phyloP scores from a whole-genome alignment of 2,329 filamentous ascomycete genomes.

The Nannizzia gypsea region DNA sequence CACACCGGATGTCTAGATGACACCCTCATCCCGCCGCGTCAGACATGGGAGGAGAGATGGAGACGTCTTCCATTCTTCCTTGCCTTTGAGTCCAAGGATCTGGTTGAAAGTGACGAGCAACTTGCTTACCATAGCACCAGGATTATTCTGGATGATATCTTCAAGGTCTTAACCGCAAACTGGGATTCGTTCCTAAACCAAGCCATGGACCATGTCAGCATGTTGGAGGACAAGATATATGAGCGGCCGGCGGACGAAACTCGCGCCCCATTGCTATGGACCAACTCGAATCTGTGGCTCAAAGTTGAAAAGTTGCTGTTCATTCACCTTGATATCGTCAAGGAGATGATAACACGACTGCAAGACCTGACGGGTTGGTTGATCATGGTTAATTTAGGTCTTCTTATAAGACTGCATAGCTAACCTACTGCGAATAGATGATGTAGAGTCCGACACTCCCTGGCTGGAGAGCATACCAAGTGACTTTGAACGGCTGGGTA shows the following conservation, averaged over 20 bases:
- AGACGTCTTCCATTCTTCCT: slow-evolving; percentile 41
- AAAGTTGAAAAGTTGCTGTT: slow-evolving; percentile 42
- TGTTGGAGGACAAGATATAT: slow-evolving; percentile 42
- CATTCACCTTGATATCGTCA: slow-evolving; percentile 38
- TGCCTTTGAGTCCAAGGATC: slow-evolving; percentile 29
- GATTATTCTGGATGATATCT: slow-evolving; percentile 39
- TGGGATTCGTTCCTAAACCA: slow-evolving; percentile 38
- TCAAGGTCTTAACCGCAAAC: slow-evolving; percentile 34
- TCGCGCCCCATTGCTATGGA: slow-evolving; percentile 42
- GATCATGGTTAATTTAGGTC: slow-evolving; percentile 1
- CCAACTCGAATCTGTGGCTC: slow-evolving; percentile 41
- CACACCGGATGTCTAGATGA: slow-evolving; percentile 38
- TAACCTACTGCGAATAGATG: slow-evolving; percentile 12
- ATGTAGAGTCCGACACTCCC: slow-evolving; percentile 21
- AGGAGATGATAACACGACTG: slow-evolving; percentile 35
- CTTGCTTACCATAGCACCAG: slow-evolving; percentile 40
- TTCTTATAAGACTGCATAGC: slow-evolving; percentile 11
- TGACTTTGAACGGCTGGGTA: slow-evolving; percentile 37
- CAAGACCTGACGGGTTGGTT: slow-evolving; percentile 28
- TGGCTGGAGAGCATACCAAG: slow-evolving; percentile 33
- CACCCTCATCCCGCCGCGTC: slow-evolving; percentile 39
- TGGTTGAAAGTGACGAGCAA: slow-evolving; percentile 29
- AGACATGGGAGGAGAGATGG: slow-evolving; percentile 43
- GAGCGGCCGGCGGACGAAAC: slow-evolving; percentile 44
- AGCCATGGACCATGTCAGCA: slow-evolving; percentile 39